Evolutionary conservation across 768 basidiomycete species (phyloP).

Genomic region (Trametes villosa): DNA sequence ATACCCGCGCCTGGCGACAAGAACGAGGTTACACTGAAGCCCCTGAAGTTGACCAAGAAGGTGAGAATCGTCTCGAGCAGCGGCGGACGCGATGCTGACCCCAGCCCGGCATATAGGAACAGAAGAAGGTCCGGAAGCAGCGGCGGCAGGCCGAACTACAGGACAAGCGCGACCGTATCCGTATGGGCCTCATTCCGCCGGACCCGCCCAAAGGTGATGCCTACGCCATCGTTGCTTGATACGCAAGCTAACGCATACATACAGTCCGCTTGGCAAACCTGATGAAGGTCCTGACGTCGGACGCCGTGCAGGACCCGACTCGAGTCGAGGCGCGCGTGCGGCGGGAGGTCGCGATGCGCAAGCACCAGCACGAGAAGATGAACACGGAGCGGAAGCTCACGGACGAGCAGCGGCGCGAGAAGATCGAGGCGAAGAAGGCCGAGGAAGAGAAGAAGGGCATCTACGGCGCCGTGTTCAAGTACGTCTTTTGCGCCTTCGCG

Average conservation of each 20-base stretch:
- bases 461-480: slow-evolving; percentile 91
- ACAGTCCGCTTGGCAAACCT: slow-evolving; percentile 91
- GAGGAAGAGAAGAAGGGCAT: slow-evolving; percentile 89
- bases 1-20: slow-evolving; percentile 92
- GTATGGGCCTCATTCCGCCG: slow-evolving; percentile 95
- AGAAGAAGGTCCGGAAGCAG: slow-evolving; percentile 96
- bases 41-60: slow-evolving; percentile 93
- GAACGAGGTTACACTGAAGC: slow-evolving; percentile 75
- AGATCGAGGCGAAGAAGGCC: slow-evolving; percentile 80
- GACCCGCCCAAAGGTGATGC: slow-evolving; percentile 87
- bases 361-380: slow-evolving; percentile 90
- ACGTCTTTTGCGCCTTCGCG: slow-evolving; percentile 36
- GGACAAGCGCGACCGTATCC: slow-evolving; percentile 92
- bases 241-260: slow-evolving; percentile 4
- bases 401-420: slow-evolving; percentile 87
- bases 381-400: slow-evolving; percentile 92
- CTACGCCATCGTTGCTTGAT: not conserved
- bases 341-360: slow-evolving; percentile 89
- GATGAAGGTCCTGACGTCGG: slow-evolving; percentile 97
- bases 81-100: not conserved
- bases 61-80: slow-evolving; percentile 36
- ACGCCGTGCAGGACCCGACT: slow-evolving; percentile 97
- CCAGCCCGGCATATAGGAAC: slow-evolving; percentile 53
- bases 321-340: slow-evolving; percentile 95
- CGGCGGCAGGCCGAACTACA: slow-evolving; percentile 85